Percentiles rank a stretch among this genome's conserved stretches.
phyloP scores from a whole-genome alignment of 2,329 filamentous ascomycete genomes.

The Cytospora leucostoma region DNA sequence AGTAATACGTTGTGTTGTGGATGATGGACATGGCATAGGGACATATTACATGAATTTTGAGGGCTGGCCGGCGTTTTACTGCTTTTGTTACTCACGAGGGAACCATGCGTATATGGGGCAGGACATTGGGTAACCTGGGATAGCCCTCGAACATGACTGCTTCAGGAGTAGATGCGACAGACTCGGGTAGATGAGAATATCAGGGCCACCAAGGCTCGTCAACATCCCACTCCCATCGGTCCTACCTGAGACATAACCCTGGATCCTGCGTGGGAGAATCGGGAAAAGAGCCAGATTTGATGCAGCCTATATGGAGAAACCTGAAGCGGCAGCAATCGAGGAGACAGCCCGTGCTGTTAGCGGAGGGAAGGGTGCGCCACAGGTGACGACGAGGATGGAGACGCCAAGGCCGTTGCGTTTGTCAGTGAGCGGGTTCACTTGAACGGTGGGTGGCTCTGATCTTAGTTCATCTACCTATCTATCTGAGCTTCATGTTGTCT shows the following conservation, averaged over 20 bases:
- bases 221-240: neutral
- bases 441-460: neutral
- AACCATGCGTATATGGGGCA: constrained; percentile 17
- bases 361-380: neutral
- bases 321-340: neutral
- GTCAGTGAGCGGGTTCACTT: no score
- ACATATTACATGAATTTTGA: constrained; percentile 26
- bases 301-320: neutral
- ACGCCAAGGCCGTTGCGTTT: neutral
- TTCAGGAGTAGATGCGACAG: constrained; percentile 15
- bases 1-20: constrained; percentile 11
- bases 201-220: constrained; percentile 19
- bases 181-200: constrained; percentile 18
- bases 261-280: no score
- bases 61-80: constrained; percentile 26
- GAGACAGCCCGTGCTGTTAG: neutral
- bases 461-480: neutral
- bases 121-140: constrained; percentile 23
- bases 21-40: constrained; percentile 15
- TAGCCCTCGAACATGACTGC: constrained; percentile 15
- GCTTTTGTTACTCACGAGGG: constrained; percentile 27
- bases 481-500: neutral
- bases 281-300: neutral
- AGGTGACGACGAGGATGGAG: neutral
- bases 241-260: neutral